Base-by-base conservation (phyloP, 176 grass and related monocot species). In the Poa annua region DNA sequence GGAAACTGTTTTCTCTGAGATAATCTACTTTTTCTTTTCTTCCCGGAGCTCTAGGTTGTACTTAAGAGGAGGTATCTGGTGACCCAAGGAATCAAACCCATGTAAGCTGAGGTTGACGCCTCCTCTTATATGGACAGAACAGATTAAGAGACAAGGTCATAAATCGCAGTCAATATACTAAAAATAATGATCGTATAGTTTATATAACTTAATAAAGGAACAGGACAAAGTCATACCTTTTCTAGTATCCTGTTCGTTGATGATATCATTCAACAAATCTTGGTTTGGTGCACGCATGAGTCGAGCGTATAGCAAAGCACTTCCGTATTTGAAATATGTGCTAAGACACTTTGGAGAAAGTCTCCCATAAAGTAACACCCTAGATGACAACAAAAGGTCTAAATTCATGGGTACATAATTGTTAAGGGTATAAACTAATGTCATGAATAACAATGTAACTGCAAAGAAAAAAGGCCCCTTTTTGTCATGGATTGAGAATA, bases 251-350 rank as follows among this genome's bases (percentile, higher is more conserved):
- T 78, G 75, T n/a, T 73, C 80, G 36, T 51, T 82, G 47, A 57
- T 56, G 65, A 86, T 75, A 77, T 86, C 85, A 84, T 93, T 90
- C 17, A 25, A 41, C 41, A 85, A 90, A 41, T 91, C 92, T n/a
- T 45, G 47, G 52, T 77, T 83, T 39, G 85, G 78, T 26, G 82
- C 49, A 53, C 71, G 75, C 82, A 91, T 85, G 22, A 92, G 92
- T 83, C 91, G 92, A 69, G 90, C 80, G 72, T 86, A 95, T 17
- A 98, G 85, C 38, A 98, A 75, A 24, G 92, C 92, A 42, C 63
- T 85, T 57, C 92, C 96, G 16, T 98, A 98, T 41, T 98, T 98
- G 82, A 88, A 98, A 59, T 98, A 98, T 13, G 96, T 80, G 72
- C 83, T 91, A 50, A 56, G 85, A 91, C 96, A 98, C 85, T 93